Base-by-base conservation (phyloP, 305 asterid genomes). In the Fraxinus sp. region DNA sequence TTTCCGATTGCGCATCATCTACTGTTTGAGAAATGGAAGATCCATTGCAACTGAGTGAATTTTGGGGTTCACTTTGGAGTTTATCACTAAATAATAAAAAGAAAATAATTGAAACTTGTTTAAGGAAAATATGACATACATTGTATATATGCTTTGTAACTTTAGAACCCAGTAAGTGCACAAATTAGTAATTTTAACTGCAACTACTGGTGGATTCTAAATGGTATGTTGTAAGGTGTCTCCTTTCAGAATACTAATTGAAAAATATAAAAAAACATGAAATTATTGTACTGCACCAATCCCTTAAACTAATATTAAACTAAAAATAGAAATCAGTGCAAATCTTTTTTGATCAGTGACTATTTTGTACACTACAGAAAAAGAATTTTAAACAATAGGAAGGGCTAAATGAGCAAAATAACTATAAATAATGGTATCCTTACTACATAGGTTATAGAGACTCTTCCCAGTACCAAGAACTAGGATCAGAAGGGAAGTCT, bases 1-100 rank as follows among this genome's bases (percentile, higher is more conserved):
- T 55, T 82, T 90, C 90, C 57, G 83, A 74, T 62, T 86, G 81
- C 24, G 8, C 79, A n/a, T 87, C 88, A 73, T 80, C 86, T n/a
- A 10, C 66, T 79, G 74, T 36, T 76, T 72, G 85, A 68, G 82
- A 81, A 84, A 64, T 37, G 76, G 76, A 68, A 74, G 83, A 72
- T 16, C 84, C 84, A 76, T 77, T 86, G 88, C 79, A 78, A 81
- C 39, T 82, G 79, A 87, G 82, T 16, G 71, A 59, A 72, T 76
- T 79, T 76, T 14, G 70, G 33, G 68, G 35, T 57, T 80, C 83
- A 62, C 16, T 74, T 74, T 87, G 85, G 75, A 72, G 37, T 80
- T 83, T 88, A 14, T 85, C 91, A 79, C 89, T 90, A 76, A 35
- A 80, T 59, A 83, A 70, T 22, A 66, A n/a, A 14, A 35, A 26